Base-by-base conservation (phyloP, 139 green algal genomes). In the Parachlorella kessleri region DNA sequence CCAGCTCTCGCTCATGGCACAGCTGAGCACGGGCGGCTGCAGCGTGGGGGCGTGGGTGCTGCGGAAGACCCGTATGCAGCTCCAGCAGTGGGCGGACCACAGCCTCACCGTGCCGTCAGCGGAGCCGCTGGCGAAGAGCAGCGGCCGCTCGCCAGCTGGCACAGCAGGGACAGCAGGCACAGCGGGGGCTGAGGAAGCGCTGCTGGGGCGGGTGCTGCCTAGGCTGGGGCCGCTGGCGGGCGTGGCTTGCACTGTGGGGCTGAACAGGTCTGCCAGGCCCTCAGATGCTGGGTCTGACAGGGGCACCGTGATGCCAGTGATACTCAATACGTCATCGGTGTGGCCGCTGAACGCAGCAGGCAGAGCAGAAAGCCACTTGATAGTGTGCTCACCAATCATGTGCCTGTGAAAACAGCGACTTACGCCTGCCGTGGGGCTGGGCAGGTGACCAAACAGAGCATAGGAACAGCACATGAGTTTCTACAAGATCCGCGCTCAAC, bases 51-150 rank as follows among this genome's bases (percentile, higher is more conserved):
- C 64, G 33, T 38, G 75, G 54, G 3, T 66, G 35, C 32, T 70
- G 41, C 33, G 73, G 14, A 93, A 70, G 3, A 93, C 71, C 3
- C 83, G 73, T 54, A 93, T 35, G 70, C 87, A 91, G 48, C 78
- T 80, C 14, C 79, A 84, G 32, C 67, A 66, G 33, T 54, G 64
- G 36, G 66, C 79, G 33, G 70, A 86, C 94, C 94, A 98, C 30
- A 98, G 73, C 36, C 91, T 81, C 26, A 95, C 89, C 21, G 88
- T 96, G 36, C 91, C 94, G 67, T 98, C 94, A 3, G 91, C 92
- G 5, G 79, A 91, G 9, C 87, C 86, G 41, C 84, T 93, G 30
- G 91, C 92, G 39, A 97, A 89, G 39, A 96, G 78, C 24, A 79
- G 72, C 54, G 82, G 63, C 2, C 72, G 55, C 23, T 80, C 63